Percentiles rank a stretch among this genome's conserved stretches.
Conservation (phyloP, 768 basidiomycete genomes). For the Hericium rajendrae region DNA sequence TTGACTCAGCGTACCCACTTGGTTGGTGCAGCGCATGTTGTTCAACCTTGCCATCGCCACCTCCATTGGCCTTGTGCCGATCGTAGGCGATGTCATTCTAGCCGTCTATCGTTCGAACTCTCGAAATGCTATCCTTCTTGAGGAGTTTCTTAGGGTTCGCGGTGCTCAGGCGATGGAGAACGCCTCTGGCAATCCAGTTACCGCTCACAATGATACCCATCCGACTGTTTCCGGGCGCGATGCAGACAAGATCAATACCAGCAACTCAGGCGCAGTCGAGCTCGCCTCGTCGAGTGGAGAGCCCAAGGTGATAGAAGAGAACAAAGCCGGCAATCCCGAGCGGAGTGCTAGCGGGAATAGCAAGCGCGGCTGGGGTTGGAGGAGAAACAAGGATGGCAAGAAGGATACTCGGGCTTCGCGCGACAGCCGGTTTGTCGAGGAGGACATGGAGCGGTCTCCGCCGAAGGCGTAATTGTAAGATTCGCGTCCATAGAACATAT, state of each 20-base stretch:
- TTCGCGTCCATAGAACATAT: too few relatives aligned
- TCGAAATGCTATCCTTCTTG: slow-evolving; percentile 77
- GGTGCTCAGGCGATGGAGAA: slow-evolving; percentile 24
- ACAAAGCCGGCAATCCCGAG: background rate
- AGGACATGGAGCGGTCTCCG: background rate
- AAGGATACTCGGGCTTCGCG: background rate
- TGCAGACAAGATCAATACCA: background rate
- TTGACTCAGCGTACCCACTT: slow-evolving; percentile 33
- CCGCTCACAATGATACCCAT: background rate
- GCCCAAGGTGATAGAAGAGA: background rate
- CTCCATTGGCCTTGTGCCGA: slow-evolving; percentile 55
- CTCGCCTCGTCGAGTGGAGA: too few relatives aligned
- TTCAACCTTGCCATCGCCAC: slow-evolving; percentile 66
- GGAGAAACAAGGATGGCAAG: background rate
- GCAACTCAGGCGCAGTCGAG: background rate
- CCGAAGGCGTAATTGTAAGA: background rate
- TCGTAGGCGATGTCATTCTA: slow-evolving; percentile 67
- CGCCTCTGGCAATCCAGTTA: background rate
- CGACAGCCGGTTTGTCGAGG: slow-evolving; percentile 12
- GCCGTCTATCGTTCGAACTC: slow-evolving; percentile 83
- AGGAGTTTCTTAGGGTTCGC: slow-evolving; percentile 73
- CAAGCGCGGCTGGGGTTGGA: background rate
- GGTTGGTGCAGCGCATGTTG: slow-evolving; percentile 68
- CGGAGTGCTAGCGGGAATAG: background rate
- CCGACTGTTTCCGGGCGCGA: background rate